A percentile compares a stretch with the other conserved stretches of the same genome.
Evolutionary conservation across 106 monocot genomes (phyloP).

Genomic region (Platanthera guangdongensis): DNA sequence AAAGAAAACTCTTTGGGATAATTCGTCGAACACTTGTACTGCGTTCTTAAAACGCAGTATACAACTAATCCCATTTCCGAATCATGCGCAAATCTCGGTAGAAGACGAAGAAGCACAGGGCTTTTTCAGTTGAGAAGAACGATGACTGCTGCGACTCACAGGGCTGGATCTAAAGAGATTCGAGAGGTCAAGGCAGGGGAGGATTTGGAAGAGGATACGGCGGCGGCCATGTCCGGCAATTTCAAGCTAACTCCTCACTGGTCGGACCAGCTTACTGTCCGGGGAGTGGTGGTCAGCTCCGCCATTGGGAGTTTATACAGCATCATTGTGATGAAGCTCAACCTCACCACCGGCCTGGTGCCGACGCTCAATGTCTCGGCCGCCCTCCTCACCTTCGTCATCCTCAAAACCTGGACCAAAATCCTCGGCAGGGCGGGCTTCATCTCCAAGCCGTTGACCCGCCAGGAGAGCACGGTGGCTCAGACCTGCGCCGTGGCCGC

Average conservation of each 20-base stretch:
- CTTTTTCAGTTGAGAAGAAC: not conserved
- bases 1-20: not conserved
- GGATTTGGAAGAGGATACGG: constrained; percentile 11
- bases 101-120: not conserved
- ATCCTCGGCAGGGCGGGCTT: constrained; percentile 7
- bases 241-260: constrained; percentile 16
- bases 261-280: constrained; percentile 19
- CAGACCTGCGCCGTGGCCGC: constrained; percentile 25
- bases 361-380: constrained; percentile 28
- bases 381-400: constrained; percentile 23
- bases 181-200: constrained; percentile 7
- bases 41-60: not conserved
- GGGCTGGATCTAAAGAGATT: not conserved
- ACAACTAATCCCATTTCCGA: not conserved
- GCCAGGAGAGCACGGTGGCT: constrained; percentile 31
- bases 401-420: constrained; percentile 18
- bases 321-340: constrained; percentile 20
- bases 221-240: not conserved
- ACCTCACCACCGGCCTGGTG: constrained; percentile 23
- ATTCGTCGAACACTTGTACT: not conserved
- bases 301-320: constrained; percentile 21
- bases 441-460: constrained; percentile 18
- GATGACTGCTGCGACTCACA: not conserved
- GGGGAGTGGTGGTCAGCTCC: constrained; percentile 13
- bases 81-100: not conserved